phyloP scores from a whole-genome alignment of 345 rosid species.

The Mercurialis annua region DNA sequence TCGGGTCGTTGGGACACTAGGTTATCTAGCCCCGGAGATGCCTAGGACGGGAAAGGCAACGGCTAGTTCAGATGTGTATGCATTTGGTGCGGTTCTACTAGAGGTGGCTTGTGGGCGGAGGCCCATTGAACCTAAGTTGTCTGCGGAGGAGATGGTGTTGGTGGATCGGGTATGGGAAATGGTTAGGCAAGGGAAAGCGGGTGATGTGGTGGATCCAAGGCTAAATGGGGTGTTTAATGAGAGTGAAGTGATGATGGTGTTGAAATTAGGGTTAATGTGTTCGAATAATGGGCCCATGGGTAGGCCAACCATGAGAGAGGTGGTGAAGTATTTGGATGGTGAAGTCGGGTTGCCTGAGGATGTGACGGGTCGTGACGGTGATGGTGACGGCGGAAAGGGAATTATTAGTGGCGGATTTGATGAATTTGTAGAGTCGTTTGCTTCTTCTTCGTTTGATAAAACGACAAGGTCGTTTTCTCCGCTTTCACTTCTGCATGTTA shows the following conservation, averaged over 20 bases:
- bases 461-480: conserved; percentile 27
- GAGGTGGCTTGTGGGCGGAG: conserved; percentile 25
- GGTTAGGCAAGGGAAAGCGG: conserved; percentile 9
- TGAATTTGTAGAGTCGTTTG: conserved; percentile 26
- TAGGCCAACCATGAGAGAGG: conserved; percentile 24
- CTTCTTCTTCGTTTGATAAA: conserved; percentile 38
- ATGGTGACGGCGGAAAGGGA: neutral
- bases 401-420: conserved; percentile 32
- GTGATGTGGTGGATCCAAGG: conserved; percentile 14
- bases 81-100: conserved; percentile 25
- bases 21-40: conserved; percentile 27
- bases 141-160: conserved; percentile 19
- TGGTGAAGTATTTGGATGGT: conserved; percentile 19
- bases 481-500: conserved; percentile 21
- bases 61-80: conserved; percentile 22
- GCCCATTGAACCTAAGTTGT: conserved; percentile 18
- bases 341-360: conserved; percentile 15
- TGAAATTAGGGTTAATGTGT: conserved; percentile 23
- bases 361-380: conserved; percentile 5
- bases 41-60: conserved; percentile 30
- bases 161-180: conserved; percentile 27
- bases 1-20: conserved; percentile 26
- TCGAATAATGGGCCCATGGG: conserved; percentile 10
- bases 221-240: conserved; percentile 14
- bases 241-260: conserved; percentile 13